Percentiles rank a stretch among this genome's conserved stretches.
phyloP scores from a whole-genome alignment of 2,329 filamentous ascomycete species.

The Dactylellina haptotyla region DNA sequence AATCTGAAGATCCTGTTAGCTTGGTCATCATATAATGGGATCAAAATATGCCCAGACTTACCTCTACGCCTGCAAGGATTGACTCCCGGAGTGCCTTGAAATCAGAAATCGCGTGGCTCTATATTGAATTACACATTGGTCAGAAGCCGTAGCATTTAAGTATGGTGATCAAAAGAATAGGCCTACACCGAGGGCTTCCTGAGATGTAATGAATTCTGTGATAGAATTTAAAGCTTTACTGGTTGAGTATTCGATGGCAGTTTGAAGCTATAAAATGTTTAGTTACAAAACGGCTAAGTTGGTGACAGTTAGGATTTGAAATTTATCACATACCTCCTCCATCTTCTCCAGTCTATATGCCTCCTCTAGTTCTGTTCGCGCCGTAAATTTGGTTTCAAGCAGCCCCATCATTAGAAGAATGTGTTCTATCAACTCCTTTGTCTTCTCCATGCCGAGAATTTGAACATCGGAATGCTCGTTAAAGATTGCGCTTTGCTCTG shows the following conservation, averaged over 20 bases:
- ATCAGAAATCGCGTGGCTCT: slow-evolving; percentile 7
- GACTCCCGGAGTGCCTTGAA: slow-evolving; percentile 21
- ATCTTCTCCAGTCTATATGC: slow-evolving; percentile 7
- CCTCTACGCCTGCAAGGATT: slow-evolving; percentile 12
- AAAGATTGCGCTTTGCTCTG: background rate
- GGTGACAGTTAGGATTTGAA: background rate
- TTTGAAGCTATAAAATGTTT: slow-evolving; percentile 9
- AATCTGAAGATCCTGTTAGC: slow-evolving; percentile 10
- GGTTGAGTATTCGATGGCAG: slow-evolving; percentile 14
- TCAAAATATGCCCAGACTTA: background rate
- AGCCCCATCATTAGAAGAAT: background rate
- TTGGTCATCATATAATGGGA: background rate
- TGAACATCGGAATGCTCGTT: slow-evolving; percentile 5
- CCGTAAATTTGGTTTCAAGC: slow-evolving; percentile 2
- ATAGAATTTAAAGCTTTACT: slow-evolving; percentile 19
- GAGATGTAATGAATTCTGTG: slow-evolving; percentile 14
- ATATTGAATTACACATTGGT: background rate
- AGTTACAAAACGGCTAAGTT: background rate
- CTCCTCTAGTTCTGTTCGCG: slow-evolving; percentile 12
- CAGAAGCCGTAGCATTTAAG: background rate
- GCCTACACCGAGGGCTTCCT: slow-evolving; percentile 8
- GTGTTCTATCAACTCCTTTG: background rate
- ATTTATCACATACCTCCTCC: slow-evolving; percentile 1
- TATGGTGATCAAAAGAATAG: background rate
- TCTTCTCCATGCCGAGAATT: background rate